Conservation (phyloP, 83 land plant species). For the Picea mariana region DNA sequence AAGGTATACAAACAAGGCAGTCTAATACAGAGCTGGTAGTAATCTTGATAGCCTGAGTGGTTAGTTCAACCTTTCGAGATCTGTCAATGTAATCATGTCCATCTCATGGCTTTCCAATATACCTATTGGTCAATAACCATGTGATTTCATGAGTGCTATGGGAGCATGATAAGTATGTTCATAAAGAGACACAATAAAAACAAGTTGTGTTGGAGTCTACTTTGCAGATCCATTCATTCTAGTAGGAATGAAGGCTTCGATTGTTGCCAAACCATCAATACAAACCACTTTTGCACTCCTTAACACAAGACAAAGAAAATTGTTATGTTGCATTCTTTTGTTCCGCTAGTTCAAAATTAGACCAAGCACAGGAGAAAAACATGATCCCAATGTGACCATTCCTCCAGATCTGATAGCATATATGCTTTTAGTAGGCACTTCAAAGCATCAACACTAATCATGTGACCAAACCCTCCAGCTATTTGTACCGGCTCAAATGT, state of each 20-base stretch:
- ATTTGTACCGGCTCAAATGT: too few relatives aligned
- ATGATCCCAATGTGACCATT: slow-evolving; percentile 60
- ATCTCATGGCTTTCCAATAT: slow-evolving; percentile 27
- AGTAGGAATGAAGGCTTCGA: slow-evolving; percentile 59
- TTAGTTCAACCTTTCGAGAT: neutral
- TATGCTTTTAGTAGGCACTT: too few relatives aligned
- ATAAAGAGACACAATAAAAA: slow-evolving; percentile 35
- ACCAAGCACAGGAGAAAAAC: slow-evolving; percentile 86
- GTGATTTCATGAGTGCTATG: too few relatives aligned
- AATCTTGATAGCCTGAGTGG: slow-evolving; percentile 14
- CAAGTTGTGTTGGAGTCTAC: slow-evolving; percentile 52
- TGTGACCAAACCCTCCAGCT: too few relatives aligned
- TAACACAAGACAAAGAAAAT: slow-evolving; percentile 20
- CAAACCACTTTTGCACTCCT: slow-evolving; percentile 55
- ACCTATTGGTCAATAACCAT: slow-evolving; percentile 41
- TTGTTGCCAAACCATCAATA: slow-evolving; percentile 61
- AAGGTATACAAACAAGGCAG: too few relatives aligned
- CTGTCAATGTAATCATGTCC: neutral
- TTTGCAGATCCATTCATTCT: slow-evolving; percentile 47
- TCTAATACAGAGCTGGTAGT: slow-evolving; percentile 56
- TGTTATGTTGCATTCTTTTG: too few relatives aligned
- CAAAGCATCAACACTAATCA: too few relatives aligned
- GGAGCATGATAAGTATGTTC: too few relatives aligned
- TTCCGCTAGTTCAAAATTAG: too few relatives aligned
- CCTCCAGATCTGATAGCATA: too few relatives aligned